Percentiles rank a stretch among this genome's conserved stretches.
Evolutionary conservation across 768 basidiomycete species (phyloP).

Genomic region (Pleurotus eryngii): DNA sequence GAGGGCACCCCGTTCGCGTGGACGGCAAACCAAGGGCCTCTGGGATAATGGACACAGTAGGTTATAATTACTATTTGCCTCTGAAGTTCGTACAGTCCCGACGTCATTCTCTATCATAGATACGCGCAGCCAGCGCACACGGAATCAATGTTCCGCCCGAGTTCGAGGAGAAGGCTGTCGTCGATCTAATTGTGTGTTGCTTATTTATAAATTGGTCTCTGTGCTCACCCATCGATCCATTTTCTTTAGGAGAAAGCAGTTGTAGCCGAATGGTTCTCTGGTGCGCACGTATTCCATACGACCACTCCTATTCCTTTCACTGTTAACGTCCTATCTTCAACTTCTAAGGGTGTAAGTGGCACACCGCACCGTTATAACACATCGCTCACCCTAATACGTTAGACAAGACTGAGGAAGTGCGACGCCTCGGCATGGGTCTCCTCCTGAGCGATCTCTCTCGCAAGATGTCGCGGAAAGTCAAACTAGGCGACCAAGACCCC

Average conservation of each 20-base stretch:
- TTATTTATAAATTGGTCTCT: too few species aligned
- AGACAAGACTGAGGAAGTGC: slow-evolving; percentile 76
- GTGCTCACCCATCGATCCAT: too few species aligned
- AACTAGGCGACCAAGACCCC: slow-evolving; percentile 40
- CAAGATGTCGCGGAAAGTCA: slow-evolving; percentile 60
- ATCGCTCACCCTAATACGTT: slow-evolving; percentile 1
- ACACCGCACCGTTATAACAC: neutral
- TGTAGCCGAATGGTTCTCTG: slow-evolving; percentile 76
- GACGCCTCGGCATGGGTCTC: slow-evolving; percentile 74
- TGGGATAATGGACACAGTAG: slow-evolving; percentile 71
- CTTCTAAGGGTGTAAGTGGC: slow-evolving; percentile 3
- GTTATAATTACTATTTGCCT: slow-evolving; percentile 5
- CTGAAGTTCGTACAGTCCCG: too few species aligned
- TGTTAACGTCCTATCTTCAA: slow-evolving; percentile 10
- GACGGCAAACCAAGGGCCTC: slow-evolving; percentile 76
- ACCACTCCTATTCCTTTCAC: slow-evolving; percentile 8
- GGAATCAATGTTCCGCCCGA: slow-evolving; percentile 68
- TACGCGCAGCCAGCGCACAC: slow-evolving; percentile 69
- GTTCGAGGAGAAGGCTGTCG: slow-evolving; percentile 59
- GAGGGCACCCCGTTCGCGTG: slow-evolving; percentile 65
- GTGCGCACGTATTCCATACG: slow-evolving; percentile 22
- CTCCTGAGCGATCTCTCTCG: slow-evolving; percentile 61
- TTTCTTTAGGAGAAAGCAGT: slow-evolving; percentile 61
- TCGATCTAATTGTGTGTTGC: slow-evolving; percentile 53
- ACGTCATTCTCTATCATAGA: slow-evolving; percentile 28